Conservation (phyloP, 352 stramenopile species). For the Phytophthora sansomeana region DNA sequence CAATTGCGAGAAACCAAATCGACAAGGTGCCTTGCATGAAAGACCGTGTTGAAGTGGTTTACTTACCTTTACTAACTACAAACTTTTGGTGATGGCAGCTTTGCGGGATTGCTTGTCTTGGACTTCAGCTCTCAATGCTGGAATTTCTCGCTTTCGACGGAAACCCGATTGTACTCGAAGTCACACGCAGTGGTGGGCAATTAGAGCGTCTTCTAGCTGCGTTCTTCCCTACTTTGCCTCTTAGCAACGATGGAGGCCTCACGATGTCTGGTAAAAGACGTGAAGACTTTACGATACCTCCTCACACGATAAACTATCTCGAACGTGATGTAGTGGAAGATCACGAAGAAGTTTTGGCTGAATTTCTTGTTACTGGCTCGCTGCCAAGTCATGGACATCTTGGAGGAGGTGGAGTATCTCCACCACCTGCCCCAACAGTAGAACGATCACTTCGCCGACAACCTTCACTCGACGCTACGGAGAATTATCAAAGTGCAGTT, state of each 20-base stretch:
- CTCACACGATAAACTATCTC: conserved; percentile 14
- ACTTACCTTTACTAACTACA: neutral
- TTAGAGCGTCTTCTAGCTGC: conserved; percentile 53
- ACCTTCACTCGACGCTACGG: neutral
- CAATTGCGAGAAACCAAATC: conserved; percentile 70
- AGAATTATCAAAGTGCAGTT: neutral
- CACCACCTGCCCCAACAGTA: neutral
- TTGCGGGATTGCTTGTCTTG: conserved; percentile 55
- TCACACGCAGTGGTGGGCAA: conserved; percentile 43
- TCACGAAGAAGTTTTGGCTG: conserved; percentile 20
- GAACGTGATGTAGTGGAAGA: conserved; percentile 33
- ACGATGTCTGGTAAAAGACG: conserved; percentile 23
- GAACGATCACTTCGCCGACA: conserved; percentile 5
- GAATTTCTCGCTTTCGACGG: conserved; percentile 58
- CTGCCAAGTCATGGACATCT: neutral
- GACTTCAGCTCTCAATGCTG: conserved; percentile 45
- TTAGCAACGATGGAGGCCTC: conserved; percentile 32
- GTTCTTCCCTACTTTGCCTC: conserved; percentile 44
- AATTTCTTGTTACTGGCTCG: conserved; percentile 27
- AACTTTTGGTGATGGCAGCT: conserved; percentile 37
- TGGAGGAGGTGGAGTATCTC: neutral
- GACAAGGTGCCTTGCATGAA: conserved; percentile 44
- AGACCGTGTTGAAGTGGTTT: neutral
- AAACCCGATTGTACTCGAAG: conserved; percentile 48
- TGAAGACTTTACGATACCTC: conserved; percentile 8